These are phyloP conservation scores for Trametes villosa DNA, from an alignment of 768 basidiomycete species.

Conservation along the genomic window DNA sequence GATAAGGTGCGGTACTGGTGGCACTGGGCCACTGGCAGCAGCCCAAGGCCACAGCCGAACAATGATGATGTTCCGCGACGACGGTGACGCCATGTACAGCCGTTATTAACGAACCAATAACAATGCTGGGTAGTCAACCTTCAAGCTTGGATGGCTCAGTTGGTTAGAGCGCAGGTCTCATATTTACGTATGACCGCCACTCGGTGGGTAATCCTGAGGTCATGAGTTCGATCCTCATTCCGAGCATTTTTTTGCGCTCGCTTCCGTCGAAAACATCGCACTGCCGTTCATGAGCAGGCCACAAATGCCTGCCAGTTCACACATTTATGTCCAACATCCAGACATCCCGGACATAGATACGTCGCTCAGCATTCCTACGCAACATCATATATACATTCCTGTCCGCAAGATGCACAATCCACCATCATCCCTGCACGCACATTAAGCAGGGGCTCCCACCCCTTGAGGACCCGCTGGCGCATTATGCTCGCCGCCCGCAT, in stretches of 20 bases:
- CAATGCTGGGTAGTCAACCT: neutral
- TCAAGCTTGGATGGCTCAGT: conserved; percentile 25
- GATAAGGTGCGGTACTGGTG: no score
- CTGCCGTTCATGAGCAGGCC: no score
- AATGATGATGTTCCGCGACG: neutral
- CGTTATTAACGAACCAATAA: no score
- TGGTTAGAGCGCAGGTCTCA: conserved; percentile 28
- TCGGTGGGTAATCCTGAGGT: conserved; percentile 23
- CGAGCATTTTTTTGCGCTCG: conserved; percentile 2
- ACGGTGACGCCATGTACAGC: conserved; percentile 2
- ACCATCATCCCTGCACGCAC: no score
- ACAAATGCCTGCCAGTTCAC: no score
- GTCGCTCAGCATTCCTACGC: no score
- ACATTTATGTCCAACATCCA: no score
- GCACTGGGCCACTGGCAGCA: no score
- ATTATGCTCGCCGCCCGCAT: conserved; percentile 20
- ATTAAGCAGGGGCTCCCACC: conserved; percentile 33
- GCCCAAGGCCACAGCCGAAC: neutral
- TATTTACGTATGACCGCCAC: conserved; percentile 10
- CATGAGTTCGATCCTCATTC: conserved; percentile 28
- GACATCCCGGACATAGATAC: no score
- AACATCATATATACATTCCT: no score
- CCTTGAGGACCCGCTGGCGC: conserved; percentile 25
- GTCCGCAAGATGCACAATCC: neutral
- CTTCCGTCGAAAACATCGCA: no score